These are phyloP conservation scores for Geosmithia putterillii DNA, from an alignment of 2,329 filamentous ascomycete species.

Conservation along the genomic window DNA sequence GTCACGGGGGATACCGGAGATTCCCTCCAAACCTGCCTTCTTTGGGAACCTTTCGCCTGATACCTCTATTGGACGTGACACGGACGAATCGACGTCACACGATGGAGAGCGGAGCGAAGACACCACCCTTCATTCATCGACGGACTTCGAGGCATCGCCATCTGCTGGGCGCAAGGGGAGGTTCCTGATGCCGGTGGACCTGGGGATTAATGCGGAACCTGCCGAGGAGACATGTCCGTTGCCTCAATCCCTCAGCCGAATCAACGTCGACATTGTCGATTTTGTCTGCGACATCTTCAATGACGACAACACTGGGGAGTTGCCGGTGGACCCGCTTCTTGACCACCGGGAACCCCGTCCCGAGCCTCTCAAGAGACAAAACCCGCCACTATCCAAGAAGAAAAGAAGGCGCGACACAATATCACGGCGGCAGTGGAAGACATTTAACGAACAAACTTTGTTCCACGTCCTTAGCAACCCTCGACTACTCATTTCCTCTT, in stretches of 20 bases:
- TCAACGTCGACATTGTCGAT: conserved; percentile 44
- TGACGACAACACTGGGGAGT: conserved; percentile 40
- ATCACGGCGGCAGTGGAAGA: conserved; percentile 29
- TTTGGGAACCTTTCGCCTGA: conserved; percentile 22
- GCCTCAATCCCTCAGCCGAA: conserved; percentile 42
- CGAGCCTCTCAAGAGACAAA: not conserved
- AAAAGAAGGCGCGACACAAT: not conserved
- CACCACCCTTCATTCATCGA: not conserved
- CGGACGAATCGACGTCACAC: not conserved
- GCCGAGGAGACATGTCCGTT: conserved; percentile 15
- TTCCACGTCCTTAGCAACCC: conserved; percentile 52
- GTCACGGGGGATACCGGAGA: conserved; percentile 17
- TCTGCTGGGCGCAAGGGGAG: not conserved
- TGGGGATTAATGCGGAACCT: not conserved
- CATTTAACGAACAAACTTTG: conserved; percentile 51
- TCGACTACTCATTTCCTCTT: conserved; percentile 40
- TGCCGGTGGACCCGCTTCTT: conserved; percentile 23
- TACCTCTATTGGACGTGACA: not conserved
- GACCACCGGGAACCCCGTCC: conserved; percentile 4
- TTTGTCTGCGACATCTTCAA: conserved; percentile 49
- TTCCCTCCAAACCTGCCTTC: conserved; percentile 21
- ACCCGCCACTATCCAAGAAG: not conserved
- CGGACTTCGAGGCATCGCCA: not conserved
- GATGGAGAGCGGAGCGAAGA: not conserved
- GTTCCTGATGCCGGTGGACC: not conserved